Evolutionary conservation across 2,329 filamentous ascomycete species (phyloP), one percentile per base, ranked within the genome.

Genomic region (Trichoderma afroharzianum): DNA sequence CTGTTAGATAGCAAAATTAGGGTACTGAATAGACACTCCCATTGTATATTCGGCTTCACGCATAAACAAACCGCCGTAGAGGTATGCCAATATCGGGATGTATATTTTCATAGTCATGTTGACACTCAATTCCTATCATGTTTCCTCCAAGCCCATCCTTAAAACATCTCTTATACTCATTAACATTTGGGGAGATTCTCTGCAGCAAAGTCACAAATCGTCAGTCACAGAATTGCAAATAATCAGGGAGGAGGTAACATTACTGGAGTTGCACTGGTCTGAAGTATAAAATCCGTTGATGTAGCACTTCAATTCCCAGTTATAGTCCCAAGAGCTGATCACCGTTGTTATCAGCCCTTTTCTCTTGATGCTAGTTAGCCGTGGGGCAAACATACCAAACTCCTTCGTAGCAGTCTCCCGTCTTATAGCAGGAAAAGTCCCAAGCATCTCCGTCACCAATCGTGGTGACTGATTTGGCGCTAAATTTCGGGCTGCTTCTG

Each of bases 391-490:
- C 63, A 1, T 55, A 66, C 63, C 63, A 66, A 55, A 66, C 63
- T 9, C 63, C 63, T n/a, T 55, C 30, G n/a, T 66, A 66, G 21
- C 63, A 66, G 8, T 55, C 63, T 66, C 63, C 63, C 15, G 63
- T 26, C 47, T 66, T 66, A 18, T 66, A 66, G n/a, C 63, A 66
- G 33, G 63, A 66, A n/a, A 66, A 66, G 1, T 66, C 63, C 63
- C 63, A 66, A 21, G 12, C 63, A 66, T 66, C 63, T 36, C 63
- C 63, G 18, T 66, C 63, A 18, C 63, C 63, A 36, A 66, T 66
- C 14, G 63, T 66, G n/a, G 63, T 66, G 6, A 66, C 63, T 26
- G 63, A 66, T n/a, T 36, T 24, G 3, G 63, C 26, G 14, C 30
- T 36, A 8, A 66, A 66, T 8, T 14, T 18, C 4, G 63, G 63